Conservation (phyloP, 352 stramenopile genomes). For the Achlya hypogyna region DNA sequence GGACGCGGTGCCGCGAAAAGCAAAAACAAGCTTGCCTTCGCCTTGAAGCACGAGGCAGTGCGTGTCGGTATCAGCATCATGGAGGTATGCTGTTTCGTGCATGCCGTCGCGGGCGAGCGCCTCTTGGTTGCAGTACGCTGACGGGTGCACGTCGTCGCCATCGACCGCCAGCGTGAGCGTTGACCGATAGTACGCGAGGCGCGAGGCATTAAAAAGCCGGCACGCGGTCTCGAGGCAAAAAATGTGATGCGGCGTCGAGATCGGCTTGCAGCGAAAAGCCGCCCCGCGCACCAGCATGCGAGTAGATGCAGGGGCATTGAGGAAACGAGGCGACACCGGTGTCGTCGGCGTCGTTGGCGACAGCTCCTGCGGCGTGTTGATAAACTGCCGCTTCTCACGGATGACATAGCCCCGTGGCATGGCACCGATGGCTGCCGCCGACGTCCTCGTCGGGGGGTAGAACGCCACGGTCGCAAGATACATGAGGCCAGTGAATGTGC, state of each 20-base stretch:
- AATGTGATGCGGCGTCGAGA: slow-evolving; percentile 9
- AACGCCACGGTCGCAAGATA: neutral
- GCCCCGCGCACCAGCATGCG: neutral
- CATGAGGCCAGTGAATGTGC: neutral
- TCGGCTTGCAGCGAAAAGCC: neutral
- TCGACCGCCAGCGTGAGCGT: neutral
- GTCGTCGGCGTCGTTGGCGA: neutral
- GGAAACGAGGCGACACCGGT: neutral
- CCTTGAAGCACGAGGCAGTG: slow-evolving; percentile 32
- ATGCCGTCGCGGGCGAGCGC: neutral
- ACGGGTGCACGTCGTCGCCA: neutral
- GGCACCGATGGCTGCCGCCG: neutral
- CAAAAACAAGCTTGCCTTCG: slow-evolving; percentile 26
- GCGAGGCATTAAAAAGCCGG: neutral
- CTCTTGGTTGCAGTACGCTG: neutral
- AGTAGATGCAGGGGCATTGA: neutral
- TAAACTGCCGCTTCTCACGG: slow-evolving; percentile 13
- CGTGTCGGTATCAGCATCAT: slow-evolving; percentile 30
- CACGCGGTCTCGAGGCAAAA: slow-evolving; percentile 12
- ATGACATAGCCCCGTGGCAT: slow-evolving; percentile 6
- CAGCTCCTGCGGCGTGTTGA: neutral
- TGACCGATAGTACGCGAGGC: neutral
- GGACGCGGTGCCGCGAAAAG: slow-evolving; percentile 36
- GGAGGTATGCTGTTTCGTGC: slow-evolving; percentile 25
- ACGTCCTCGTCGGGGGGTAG: neutral